Base-by-base conservation (phyloP, 352 stramenopile species). In the Pythium plurisporium region DNA sequence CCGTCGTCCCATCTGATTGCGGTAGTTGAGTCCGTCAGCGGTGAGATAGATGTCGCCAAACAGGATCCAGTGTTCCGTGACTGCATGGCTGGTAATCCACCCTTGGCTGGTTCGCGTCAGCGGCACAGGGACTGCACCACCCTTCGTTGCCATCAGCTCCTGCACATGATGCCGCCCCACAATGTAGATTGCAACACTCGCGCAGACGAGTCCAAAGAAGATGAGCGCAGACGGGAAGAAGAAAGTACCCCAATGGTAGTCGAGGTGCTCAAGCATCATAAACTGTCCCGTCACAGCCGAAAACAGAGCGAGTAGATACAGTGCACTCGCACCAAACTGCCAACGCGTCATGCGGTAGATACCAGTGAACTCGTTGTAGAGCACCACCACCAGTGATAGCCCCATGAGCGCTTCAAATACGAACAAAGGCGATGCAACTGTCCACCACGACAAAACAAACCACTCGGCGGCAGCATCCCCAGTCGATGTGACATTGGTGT, bases 41-140 rank as follows among this genome's bases (percentile, higher is more conserved):
- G 83, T 94, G 25, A 94, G 56, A 36, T 82, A 78, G 34, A 94
- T 75, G 38, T 91, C 77, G 25, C 83, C 83, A 23, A 94, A 86
- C 19, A 94, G 74, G 56, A 90, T 83, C 83, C 83, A 94, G 53
- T 89, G 77, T 62, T 94, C 83, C 6, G 83, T 72, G 9, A 91
- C 72, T 1, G 83, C 83, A 57, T 90, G 82, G 37, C 72, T 85
- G 6, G 83, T 94, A 64, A 94, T 89, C 83, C 83, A 94, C 2
- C 81, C 83, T 37, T 88, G 70, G 19, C 59, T 81, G 27, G 83
- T 94, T 7, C 79, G 70, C 42, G 81, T 91, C 6, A 94, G 64
- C 23, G 83, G 81, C 46, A 94, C 83, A 10, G 83, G 83, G 11
- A 94, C 76, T 2, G 83, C 83, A 17, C 83, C 83, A 2, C 83